These are phyloP conservation scores for Populus hybrid DNA, from an alignment of 441 rosid species.

Conservation along the genomic window DNA sequence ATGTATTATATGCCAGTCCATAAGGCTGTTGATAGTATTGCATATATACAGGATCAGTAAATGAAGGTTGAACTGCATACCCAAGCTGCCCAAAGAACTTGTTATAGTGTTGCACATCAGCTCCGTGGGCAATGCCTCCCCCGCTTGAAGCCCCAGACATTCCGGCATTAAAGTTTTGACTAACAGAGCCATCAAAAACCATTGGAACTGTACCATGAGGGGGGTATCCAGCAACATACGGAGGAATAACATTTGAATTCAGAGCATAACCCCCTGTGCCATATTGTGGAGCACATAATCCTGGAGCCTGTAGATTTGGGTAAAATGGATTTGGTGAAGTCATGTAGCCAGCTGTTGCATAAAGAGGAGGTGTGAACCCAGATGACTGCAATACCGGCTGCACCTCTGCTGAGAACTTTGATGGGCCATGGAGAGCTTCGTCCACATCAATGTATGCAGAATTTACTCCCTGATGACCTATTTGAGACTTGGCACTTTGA, in stretches of 20 bases:
- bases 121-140: conserved; percentile 36
- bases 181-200: conserved; percentile 34
- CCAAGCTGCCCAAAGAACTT: conserved; percentile 46
- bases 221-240: conserved; percentile 46
- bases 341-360: conserved; percentile 38
- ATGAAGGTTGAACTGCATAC: conserved; percentile 42
- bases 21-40: conserved; percentile 47
- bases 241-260: conserved; percentile 37
- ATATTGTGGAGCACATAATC: conserved; percentile 51
- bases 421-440: conserved; percentile 30
- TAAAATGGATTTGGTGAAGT: conserved; percentile 44
- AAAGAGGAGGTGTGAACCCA: conserved; percentile 46
- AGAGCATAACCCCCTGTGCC: conserved; percentile 46
- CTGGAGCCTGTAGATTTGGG: conserved; percentile 36
- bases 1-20: conserved; percentile 34
- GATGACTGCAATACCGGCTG: conserved; percentile 50
- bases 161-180: conserved; percentile 39
- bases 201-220: conserved; percentile 43
- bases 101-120: conserved; percentile 43
- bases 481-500: conserved; percentile 34
- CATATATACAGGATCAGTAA: conserved; percentile 43
- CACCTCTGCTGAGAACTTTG: conserved; percentile 35
- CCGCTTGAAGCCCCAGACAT: conserved; percentile 37
- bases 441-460: conserved; percentile 31
- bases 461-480: conserved; percentile 33